A percentile compares a stretch with the other conserved stretches of the same genome.
These are phyloP conservation scores for Tolypocladium amazonense DNA, from an alignment of 2,329 filamentous ascomycete genomes.

Conservation along the genomic window DNA sequence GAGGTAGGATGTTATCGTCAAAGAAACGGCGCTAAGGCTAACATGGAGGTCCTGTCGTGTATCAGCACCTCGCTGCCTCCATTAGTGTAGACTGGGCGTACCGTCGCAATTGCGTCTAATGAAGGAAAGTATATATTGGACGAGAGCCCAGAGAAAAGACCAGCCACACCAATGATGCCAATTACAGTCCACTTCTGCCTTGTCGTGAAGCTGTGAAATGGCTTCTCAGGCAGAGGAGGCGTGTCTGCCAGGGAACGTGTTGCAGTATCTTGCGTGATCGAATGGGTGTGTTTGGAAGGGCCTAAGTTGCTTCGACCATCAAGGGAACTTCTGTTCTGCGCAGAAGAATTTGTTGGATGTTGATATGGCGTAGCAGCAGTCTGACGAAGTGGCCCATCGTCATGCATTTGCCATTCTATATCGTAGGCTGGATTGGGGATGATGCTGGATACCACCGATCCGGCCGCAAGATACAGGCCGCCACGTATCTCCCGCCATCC, in stretches of 20 bases:
- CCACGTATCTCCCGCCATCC: neutral
- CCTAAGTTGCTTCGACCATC: no score
- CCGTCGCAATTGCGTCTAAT: conserved; percentile 24
- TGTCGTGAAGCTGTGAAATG: conserved; percentile 2
- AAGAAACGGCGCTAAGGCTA: conserved; percentile 18
- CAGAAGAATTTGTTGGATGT: neutral
- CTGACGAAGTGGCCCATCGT: neutral
- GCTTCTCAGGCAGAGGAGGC: neutral
- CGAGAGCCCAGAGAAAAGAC: conserved; percentile 41
- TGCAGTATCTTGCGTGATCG: neutral
- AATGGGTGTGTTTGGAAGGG: neutral
- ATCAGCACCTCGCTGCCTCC: neutral
- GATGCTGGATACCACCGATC: neutral
- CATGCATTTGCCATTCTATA: neutral
- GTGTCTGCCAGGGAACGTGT: no score
- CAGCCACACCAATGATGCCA: conserved; percentile 36
- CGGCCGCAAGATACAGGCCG: neutral
- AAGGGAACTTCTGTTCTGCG: neutral
- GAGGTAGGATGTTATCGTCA: conserved; percentile 36
- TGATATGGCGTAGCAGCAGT: neutral
- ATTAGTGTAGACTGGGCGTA: conserved; percentile 4
- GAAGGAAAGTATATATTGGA: conserved; percentile 41
- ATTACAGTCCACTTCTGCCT: conserved; percentile 32
- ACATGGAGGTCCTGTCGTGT: conserved; percentile 15
- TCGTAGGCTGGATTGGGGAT: conserved; percentile 2